phyloP scores from a whole-genome alignment of 1,139 yeast genomes.

The Geotrichum candidum region DNA sequence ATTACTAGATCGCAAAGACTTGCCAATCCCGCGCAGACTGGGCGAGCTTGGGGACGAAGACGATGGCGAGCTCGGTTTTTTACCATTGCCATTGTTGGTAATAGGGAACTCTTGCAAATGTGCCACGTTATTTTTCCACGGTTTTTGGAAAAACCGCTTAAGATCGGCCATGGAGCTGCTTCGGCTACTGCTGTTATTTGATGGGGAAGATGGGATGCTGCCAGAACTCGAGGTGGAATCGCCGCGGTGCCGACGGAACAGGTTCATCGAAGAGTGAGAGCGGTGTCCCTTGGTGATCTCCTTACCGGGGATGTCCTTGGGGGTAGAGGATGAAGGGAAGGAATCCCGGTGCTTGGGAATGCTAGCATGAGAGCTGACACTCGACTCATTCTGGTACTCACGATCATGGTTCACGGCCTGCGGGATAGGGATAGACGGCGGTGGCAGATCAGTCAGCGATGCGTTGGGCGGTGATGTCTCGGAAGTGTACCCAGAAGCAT shows the following conservation, averaged over 20 bases:
- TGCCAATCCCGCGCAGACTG: background rate
- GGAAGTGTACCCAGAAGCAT: background rate
- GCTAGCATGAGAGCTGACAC: background rate
- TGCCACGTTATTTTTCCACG: slow-evolving; percentile 23
- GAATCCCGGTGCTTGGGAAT: background rate
- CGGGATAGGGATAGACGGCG: slow-evolving; percentile 12
- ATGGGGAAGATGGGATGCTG: slow-evolving; percentile 1
- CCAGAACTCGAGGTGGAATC: slow-evolving; percentile 21
- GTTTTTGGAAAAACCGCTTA: slow-evolving; percentile 32
- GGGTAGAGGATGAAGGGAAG: background rate
- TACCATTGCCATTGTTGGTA: background rate
- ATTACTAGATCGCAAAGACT: background rate
- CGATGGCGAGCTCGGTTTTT: slow-evolving; percentile 2
- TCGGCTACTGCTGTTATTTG: background rate
- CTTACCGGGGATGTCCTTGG: slow-evolving; percentile 5
- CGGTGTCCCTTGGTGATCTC: slow-evolving; percentile 20
- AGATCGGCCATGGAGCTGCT: slow-evolving; percentile 28
- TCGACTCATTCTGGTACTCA: background rate
- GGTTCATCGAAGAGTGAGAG: slow-evolving; percentile 27
- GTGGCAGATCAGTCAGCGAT: background rate
- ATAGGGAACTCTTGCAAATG: slow-evolving; percentile 12
- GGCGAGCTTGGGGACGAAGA: slow-evolving; percentile 12
- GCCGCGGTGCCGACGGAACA: slow-evolving; percentile 25
- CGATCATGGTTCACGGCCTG: slow-evolving; percentile 12
- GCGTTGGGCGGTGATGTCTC: slow-evolving; percentile 3